These are phyloP conservation scores for Kwoniella sp. DNA, from an alignment of 768 basidiomycete species.

Conservation along the genomic window DNA sequence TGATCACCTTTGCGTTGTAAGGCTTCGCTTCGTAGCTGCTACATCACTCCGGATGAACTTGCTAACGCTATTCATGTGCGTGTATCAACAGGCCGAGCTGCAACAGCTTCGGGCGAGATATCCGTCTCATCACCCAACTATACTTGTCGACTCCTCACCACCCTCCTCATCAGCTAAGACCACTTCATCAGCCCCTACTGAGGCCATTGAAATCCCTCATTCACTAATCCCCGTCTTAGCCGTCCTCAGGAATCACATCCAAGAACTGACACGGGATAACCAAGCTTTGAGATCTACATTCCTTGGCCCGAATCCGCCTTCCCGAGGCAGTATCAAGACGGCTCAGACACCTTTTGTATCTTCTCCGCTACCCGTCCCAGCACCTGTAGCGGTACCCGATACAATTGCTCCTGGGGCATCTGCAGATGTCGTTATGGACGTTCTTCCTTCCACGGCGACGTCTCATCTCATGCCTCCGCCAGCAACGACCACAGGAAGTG, in stretches of 20 bases:
- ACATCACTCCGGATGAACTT: too few relatives aligned
- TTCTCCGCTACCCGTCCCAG: slow-evolving; percentile 11
- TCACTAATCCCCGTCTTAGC: slow-evolving; percentile 34
- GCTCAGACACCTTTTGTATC: slow-evolving; percentile 12
- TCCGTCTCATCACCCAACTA: slow-evolving; percentile 17
- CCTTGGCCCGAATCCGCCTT: slow-evolving; percentile 21
- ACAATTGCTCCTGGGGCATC: neutral
- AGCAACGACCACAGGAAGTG: neutral
- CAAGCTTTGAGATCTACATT: slow-evolving; percentile 46
- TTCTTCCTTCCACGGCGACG: neutral
- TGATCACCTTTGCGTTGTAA: too few relatives aligned
- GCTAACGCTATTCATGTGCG: too few relatives aligned
- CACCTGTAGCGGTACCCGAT: neutral
- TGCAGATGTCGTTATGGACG: slow-evolving; percentile 18
- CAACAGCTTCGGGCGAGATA: slow-evolving; percentile 2
- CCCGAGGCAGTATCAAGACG: slow-evolving; percentile 11
- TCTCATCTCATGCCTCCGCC: neutral
- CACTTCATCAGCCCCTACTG: neutral
- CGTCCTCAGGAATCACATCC: slow-evolving; percentile 37
- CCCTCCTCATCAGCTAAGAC: neutral
- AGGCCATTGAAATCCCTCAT: slow-evolving; percentile 30
- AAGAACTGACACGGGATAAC: slow-evolving; percentile 42
- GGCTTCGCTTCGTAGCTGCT: too few relatives aligned
- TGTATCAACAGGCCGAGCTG: slow-evolving; percentile 24
- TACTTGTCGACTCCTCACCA: slow-evolving; percentile 5